Conservation (phyloP, 352 stramenopile genomes). For the Globisporangium sylvaticum region DNA sequence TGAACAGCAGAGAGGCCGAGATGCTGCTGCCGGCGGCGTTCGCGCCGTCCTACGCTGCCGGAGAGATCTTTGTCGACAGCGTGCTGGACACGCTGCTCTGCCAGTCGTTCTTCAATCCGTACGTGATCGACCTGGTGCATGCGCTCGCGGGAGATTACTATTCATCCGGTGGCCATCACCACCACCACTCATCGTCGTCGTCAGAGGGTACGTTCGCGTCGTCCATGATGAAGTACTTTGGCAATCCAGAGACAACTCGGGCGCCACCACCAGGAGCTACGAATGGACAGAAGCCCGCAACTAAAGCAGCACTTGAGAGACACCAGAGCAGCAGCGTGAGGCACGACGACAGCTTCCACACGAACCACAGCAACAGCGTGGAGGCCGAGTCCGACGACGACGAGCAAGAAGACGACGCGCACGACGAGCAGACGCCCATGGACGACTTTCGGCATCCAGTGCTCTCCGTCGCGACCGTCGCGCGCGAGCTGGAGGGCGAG, state of each 20-base stretch:
- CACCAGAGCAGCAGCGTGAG: neutral
- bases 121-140: conserved; percentile 54
- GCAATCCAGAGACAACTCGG: neutral
- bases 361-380: neutral
- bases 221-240: conserved; percentile 31
- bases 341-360: neutral
- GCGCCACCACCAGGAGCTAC: neutral
- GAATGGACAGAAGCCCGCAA: neutral
- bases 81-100: conserved; percentile 62
- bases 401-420: conserved; percentile 9
- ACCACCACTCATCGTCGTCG: neutral
- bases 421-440: conserved; percentile 3
- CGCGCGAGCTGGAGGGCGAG: conserved; percentile 27
- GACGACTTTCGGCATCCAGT: conserved; percentile 23
- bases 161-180: neutral
- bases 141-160: conserved; percentile 46
- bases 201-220: conserved; percentile 23
- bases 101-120: conserved; percentile 74
- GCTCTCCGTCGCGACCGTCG: conserved; percentile 29
- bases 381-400: neutral
- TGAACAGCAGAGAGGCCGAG: conserved; percentile 17
- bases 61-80: conserved; percentile 57
- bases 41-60: conserved; percentile 44
- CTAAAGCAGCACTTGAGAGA: neutral
- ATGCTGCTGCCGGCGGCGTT: conserved; percentile 31